Evolutionary conservation across 106 monocot species (phyloP), one percentile per base, ranked within the genome.

Genomic region (Ottelia alismoides): DNA sequence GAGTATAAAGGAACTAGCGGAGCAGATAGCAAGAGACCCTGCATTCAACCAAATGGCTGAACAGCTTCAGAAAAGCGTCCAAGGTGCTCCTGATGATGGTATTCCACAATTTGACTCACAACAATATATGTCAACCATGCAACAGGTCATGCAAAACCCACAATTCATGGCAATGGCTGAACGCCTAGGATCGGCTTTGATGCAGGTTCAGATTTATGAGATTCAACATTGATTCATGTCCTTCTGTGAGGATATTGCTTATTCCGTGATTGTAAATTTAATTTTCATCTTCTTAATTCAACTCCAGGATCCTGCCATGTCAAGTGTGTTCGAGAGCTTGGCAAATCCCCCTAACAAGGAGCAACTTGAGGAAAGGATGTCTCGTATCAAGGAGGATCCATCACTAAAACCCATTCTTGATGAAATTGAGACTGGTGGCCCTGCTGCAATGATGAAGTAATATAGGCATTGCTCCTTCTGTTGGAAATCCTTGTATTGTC

Each of bases 391-490:
- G 72, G 71, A 80, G 30, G 89, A 90, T 65, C 84, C 84, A 22
- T 69, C 84, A 17, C 67, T 90, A 57, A 90, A 90, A 61, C 74
- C 80, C 43, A 84, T 90, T 62, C 72, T 90, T 48, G 89, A 90
- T 62, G 89, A 90, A 66, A 84, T 90, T 31, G 89, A 90, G 55
- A 75, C 25, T 47, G 89, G 89, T 49, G 89, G 84, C 47, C 84
- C 89, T 49, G 35, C 80, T 52, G 77, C 84, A 46, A 84, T 90
- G 89, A 90, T 90, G 89, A 85, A 85, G 85, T 85, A 79, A 25
- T n/a, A n/a, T n/a, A n/a, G n/a, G n/a, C n/a, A n/a, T n/a, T n/a
- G n/a, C n/a, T n/a, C n/a, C n/a, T n/a, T n/a, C n/a, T n/a, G n/a
- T n/a, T n/a, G n/a, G n/a, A n/a, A n/a, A n/a, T n/a, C n/a, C n/a